Base-by-base conservation (phyloP, 805 yeast species). In the Saturnispora zaruensis region DNA sequence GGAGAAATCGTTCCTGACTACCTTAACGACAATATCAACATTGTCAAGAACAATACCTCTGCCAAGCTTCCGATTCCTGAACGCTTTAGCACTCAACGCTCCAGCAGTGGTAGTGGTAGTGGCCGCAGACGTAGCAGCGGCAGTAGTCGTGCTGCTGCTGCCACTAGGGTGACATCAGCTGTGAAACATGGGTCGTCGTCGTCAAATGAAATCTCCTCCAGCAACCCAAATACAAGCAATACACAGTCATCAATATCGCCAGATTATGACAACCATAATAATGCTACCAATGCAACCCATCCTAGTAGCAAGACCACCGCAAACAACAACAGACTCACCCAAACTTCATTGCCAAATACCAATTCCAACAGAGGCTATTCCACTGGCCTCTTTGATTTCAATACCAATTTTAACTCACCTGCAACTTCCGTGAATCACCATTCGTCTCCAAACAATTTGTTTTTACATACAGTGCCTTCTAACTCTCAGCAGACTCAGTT, bases 11-110 rank as follows among this genome's bases (percentile, higher is more conserved):
- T 65, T 18, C 61, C 63, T 46, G 68, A 66, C 33, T 68, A 68
- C 55, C 60, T 65, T 41, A 73, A 73, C 57, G 77, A 76, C 49
- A 75, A 78, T 57, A 76, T 76, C 53, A 77, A 76, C 49, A 74
- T 77, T 8, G 70, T 76, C 36, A 69, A 65, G 46, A 77, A 76
- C 59, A 78, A 78, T 57, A 77, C 80, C 16, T 66, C 66, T 49
- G 72, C 77, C 8, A 75, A 73, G 55, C 72, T 78, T 6, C 82
- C 83, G 1, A 45, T 64, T 9, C 64, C 64, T 8, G 41, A 36
- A 13, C 34, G 50, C n/a, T 28, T 21, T 16, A 18, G 21, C 23
- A 36, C 14, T 36, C 40, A 36, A 16, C 23, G 9, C 28, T 36
- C 37, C n/a, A n/a, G n/a, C n/a, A n/a, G n/a, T n/a, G n/a, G n/a